Evolutionary conservation across 2,329 filamentous ascomycete species (phyloP).

Genomic region (Gliomastix tumulicola): DNA sequence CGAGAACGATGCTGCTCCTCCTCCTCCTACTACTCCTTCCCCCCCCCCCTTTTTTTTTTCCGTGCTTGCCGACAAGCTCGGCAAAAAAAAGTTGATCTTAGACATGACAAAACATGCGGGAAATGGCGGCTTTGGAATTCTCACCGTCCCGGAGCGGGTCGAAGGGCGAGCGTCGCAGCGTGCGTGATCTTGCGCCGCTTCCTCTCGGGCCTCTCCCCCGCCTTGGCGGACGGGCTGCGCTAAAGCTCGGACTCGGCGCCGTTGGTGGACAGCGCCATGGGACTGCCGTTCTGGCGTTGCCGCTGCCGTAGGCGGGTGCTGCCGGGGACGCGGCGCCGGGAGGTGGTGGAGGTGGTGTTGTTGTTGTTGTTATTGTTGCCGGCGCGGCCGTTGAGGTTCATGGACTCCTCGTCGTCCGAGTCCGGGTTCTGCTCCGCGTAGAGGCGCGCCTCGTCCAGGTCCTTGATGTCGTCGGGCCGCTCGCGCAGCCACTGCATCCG

Average conservation of each 20-base stretch:
- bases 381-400: conserved; percentile 31
- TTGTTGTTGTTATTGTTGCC: too few species aligned
- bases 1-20: too few species aligned
- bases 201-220: conserved; percentile 2
- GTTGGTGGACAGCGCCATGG: conserved; percentile 49
- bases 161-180: too few species aligned
- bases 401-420: conserved; percentile 46
- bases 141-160: too few species aligned
- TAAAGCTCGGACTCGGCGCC: conserved; percentile 51
- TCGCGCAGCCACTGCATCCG: conserved; percentile 95
- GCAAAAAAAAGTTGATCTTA: too few species aligned
- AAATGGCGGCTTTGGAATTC: too few species aligned
- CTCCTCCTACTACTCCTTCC: too few species aligned
- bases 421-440: conserved; percentile 47
- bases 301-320: conserved; percentile 32
- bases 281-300: conserved; percentile 46
- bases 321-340: conserved; percentile 35
- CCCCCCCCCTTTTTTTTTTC: too few species aligned
- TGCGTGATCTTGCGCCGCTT: too few species aligned
- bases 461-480: conserved; percentile 70
- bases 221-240: conserved; percentile 8
- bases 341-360: conserved; percentile 13
- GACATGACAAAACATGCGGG: too few species aligned
- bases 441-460: conserved; percentile 71
- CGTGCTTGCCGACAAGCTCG: too few species aligned